phyloP scores from a whole-genome alignment of 148 eudicot genomes.

The Dysphania ambrosioides region DNA sequence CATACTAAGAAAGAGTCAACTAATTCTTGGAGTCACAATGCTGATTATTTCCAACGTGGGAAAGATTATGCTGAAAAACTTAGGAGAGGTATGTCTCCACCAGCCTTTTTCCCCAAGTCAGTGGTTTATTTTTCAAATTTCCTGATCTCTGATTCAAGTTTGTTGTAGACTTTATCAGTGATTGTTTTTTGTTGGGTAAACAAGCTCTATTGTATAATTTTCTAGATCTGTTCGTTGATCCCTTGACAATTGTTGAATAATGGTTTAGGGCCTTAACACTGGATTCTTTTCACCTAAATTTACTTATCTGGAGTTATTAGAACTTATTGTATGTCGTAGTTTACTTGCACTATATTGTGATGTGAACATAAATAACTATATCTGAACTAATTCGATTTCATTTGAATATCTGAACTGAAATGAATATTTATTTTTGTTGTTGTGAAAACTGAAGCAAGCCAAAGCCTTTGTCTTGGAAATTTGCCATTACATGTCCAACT shows the following conservation, averaged over 20 bases:
- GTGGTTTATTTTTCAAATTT: not conserved
- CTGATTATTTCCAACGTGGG: conserved; percentile 90
- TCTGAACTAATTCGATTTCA: too few species aligned
- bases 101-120: not conserved
- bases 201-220: not conserved
- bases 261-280: not conserved
- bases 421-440: too few species aligned
- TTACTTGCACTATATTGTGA: not conserved
- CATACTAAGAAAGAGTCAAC: conserved; percentile 58
- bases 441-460: too few species aligned
- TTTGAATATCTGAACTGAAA: not conserved
- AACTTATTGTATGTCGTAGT: not conserved
- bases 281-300: not conserved
- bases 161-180: not conserved
- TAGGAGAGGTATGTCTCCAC: conserved; percentile 60
- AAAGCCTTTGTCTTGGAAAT: not conserved
- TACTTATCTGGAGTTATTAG: not conserved
- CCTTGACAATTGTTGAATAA: not conserved
- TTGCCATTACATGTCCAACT: too few species aligned
- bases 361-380: not conserved
- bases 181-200: not conserved
- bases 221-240: not conserved
- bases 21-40: conserved; percentile 76
- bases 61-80: conserved; percentile 93
- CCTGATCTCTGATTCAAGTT: not conserved